Percentiles rank a stretch among this genome's conserved stretches.
phyloP scores from a whole-genome alignment of 768 basidiomycete species.

The Suillus subalutaceus region DNA sequence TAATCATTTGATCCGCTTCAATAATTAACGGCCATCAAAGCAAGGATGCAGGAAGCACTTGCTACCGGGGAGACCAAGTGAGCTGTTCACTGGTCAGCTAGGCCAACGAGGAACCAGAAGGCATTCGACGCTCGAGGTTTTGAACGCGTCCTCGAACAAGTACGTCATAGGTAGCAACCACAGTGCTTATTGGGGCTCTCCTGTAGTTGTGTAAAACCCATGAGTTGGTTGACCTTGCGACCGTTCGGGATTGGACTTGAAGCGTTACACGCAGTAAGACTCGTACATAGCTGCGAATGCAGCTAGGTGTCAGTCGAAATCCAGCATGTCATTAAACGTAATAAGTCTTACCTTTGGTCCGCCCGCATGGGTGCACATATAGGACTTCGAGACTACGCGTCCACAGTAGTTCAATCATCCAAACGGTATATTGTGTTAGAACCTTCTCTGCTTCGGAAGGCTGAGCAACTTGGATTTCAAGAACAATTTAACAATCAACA shows the following conservation, averaged over 20 bases:
- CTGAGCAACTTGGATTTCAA: background rate
- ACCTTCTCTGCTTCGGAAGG: background rate
- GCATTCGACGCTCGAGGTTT: background rate
- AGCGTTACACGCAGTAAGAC: background rate
- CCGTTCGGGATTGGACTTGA: background rate
- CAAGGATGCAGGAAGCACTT: background rate
- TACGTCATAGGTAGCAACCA: background rate
- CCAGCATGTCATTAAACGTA: background rate
- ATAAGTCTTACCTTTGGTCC: background rate
- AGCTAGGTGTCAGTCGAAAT: background rate
- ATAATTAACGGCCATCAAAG: background rate
- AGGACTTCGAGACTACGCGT: background rate
- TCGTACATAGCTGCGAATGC: background rate
- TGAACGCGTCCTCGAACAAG: background rate
- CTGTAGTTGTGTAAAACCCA: too few species aligned
- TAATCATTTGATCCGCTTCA: background rate
- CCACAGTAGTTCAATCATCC: background rate
- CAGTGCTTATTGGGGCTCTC: background rate
- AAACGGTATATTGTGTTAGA: too few species aligned
- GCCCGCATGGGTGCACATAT: background rate
- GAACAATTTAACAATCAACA: background rate
- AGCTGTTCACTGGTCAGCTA: background rate
- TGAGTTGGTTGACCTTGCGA: background rate
- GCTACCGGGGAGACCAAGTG: background rate
- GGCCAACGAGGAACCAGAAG: background rate